Percentiles rank a stretch among this genome's conserved stretches.
Conservation (phyloP, 2,329 filamentous ascomycete genomes). For the Calcarisporium arbuscula region DNA sequence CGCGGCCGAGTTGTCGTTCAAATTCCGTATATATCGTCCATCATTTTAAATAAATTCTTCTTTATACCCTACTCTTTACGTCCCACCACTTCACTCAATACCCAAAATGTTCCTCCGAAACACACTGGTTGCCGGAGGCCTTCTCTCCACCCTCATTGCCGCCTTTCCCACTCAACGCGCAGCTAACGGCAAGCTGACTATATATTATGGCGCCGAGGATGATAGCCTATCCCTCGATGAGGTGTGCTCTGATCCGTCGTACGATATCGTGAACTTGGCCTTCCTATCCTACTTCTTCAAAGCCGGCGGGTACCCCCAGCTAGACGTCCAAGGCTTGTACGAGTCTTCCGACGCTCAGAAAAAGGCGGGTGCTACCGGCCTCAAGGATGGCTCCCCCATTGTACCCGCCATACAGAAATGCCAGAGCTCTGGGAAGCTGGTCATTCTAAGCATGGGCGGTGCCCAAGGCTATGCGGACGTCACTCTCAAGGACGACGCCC, state of each 20-base stretch:
- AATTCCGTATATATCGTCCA: too few species aligned
- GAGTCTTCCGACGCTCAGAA: conserved; percentile 5
- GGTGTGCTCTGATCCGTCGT: conserved; percentile 9
- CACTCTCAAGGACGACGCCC: conserved; percentile 39
- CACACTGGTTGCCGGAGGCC: conserved; percentile 1
- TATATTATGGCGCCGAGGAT: conserved; percentile 11
- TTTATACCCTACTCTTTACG: too few species aligned
- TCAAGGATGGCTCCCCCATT: conserved; percentile 9
- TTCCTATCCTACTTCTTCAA: conserved; percentile 10
- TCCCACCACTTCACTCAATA: too few species aligned
- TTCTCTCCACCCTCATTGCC: neutral
- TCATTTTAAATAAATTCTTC: too few species aligned
- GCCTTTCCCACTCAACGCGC: conserved; percentile 3
- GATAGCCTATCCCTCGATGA: conserved; percentile 7
- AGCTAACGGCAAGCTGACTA: conserved; percentile 8
- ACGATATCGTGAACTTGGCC: conserved; percentile 12
- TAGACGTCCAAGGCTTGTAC: conserved; percentile 3
- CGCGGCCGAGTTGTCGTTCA: too few species aligned
- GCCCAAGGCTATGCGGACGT: conserved; percentile 61
- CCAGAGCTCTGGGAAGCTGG: conserved; percentile 59
- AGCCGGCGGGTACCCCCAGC: conserved; percentile 4
- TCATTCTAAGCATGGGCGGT: conserved; percentile 63
- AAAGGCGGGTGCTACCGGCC: conserved; percentile 8
- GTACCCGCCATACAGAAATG: conserved; percentile 40
- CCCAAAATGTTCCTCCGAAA: too few species aligned